Conservation (phyloP, 2,329 filamentous ascomycete species). For the Aspergillus tubingensis region DNA sequence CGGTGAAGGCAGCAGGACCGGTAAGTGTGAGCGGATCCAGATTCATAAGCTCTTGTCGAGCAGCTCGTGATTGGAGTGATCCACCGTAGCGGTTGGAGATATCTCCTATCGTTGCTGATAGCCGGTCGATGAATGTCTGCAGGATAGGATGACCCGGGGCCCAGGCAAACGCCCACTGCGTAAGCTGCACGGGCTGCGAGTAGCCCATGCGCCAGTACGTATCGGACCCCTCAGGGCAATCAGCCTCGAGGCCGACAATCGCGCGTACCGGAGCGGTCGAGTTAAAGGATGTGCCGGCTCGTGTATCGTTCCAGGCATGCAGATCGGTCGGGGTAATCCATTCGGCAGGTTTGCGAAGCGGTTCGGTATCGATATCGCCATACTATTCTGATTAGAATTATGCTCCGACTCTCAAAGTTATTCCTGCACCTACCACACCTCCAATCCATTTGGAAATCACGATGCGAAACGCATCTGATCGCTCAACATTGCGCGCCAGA, state of each 20-base stretch:
- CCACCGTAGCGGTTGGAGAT: no score
- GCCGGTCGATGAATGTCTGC: slow-evolving; percentile 28
- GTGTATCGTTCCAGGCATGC: slow-evolving; percentile 29
- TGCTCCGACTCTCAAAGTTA: fast-evolving
- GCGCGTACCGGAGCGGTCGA: slow-evolving; percentile 24
- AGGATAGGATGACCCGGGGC: slow-evolving; percentile 31
- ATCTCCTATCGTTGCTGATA: slow-evolving; percentile 10
- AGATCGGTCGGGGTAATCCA: slow-evolving; percentile 32
- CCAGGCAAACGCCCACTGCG: slow-evolving; percentile 36
- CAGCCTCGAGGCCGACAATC: slow-evolving; percentile 37
- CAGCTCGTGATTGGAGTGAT: slow-evolving; percentile 6
- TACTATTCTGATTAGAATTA: slow-evolving; percentile 23
- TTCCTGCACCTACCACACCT: slow-evolving; percentile 15
- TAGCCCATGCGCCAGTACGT: slow-evolving; percentile 39
- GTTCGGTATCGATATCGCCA: slow-evolving; percentile 36
- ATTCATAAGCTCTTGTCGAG: slow-evolving; percentile 11
- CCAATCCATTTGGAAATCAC: slow-evolving; percentile 33
- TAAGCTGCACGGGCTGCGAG: slow-evolving; percentile 35
- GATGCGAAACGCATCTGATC: slow-evolving; percentile 36
- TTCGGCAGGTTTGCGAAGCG: slow-evolving; percentile 26
- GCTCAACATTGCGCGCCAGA: slow-evolving; percentile 31
- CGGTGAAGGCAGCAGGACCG: slow-evolving; percentile 34
- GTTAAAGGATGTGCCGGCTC: slow-evolving; percentile 26
- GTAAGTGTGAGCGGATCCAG: slow-evolving; percentile 34
- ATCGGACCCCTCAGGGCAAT: slow-evolving; percentile 27